Evolutionary conservation across 2,329 filamentous ascomycete genomes (phyloP).

Genomic region (Trichoderma polysporum): DNA sequence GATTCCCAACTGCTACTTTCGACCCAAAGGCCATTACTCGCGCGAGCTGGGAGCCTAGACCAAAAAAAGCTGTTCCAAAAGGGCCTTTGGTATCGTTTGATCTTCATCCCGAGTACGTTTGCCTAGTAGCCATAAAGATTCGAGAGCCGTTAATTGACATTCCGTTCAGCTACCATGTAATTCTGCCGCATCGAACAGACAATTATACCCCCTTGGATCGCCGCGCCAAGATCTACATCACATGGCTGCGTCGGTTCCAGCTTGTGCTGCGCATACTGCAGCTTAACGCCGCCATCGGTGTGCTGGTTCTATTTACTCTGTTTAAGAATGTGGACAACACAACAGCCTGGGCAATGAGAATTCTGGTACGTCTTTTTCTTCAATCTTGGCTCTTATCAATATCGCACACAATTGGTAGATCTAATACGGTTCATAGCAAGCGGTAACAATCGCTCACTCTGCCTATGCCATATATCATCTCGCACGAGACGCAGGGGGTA

Average conservation of each 20-base stretch:
- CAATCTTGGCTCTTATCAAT: background rate
- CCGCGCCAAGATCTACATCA: slow-evolving; percentile 69
- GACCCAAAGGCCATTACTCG: slow-evolving; percentile 85
- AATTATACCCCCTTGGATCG: slow-evolving; percentile 66
- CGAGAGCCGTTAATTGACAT: slow-evolving; percentile 18
- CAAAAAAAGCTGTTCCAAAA: slow-evolving; percentile 62
- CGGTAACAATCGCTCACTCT: slow-evolving; percentile 69
- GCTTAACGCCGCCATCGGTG: slow-evolving; percentile 66
- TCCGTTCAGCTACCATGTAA: slow-evolving; percentile 54
- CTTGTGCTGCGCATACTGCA: slow-evolving; percentile 66
- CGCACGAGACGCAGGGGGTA: slow-evolving; percentile 63
- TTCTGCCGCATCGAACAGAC: slow-evolving; percentile 61
- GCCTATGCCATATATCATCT: slow-evolving; percentile 82
- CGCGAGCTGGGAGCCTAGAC: slow-evolving; percentile 68
- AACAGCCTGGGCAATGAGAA: slow-evolving; percentile 72
- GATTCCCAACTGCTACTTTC: slow-evolving; percentile 60
- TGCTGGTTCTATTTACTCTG: slow-evolving; percentile 74
- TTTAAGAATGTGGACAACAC: slow-evolving; percentile 65
- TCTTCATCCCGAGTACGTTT: slow-evolving; percentile 76
- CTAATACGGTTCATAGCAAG: slow-evolving; percentile 56
- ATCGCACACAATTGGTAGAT: background rate
- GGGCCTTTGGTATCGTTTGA: slow-evolving; percentile 83
- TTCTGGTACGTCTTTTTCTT: slow-evolving; percentile 56
- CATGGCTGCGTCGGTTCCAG: slow-evolving; percentile 66
- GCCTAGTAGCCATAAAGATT: background rate